Evolutionary conservation across 2,329 filamentous ascomycete genomes (phyloP).

Genomic region (Lecanicillium sp.): DNA sequence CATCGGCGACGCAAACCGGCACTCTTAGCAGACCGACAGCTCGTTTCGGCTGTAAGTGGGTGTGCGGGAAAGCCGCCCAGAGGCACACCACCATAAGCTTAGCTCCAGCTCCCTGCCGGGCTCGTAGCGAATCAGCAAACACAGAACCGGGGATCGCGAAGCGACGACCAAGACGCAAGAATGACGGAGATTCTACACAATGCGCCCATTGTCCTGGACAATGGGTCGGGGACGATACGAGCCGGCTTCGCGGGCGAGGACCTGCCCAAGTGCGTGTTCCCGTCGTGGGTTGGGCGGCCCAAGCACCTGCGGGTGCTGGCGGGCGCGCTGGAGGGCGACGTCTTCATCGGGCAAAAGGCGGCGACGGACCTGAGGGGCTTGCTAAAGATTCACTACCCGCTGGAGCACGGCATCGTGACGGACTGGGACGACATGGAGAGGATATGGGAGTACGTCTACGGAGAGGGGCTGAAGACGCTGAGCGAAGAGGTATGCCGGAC

Average conservation of each 20-base stretch:
- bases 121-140: too few species aligned
- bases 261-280: conserved; percentile 92
- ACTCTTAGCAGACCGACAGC: too few species aligned
- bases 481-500: conserved; percentile 74
- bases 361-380: conserved; percentile 86
- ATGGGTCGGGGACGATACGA: conserved; percentile 94
- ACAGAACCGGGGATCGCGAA: background rate
- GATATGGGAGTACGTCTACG: conserved; percentile 98
- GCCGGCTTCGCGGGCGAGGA: conserved; percentile 96
- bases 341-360: conserved; percentile 87
- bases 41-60: conserved; percentile 12
- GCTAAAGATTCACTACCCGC: conserved; percentile 89
- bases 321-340: conserved; percentile 92
- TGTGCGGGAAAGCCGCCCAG: background rate
- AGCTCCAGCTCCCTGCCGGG: conserved; percentile 6
- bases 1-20: too few species aligned
- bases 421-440: conserved; percentile 99
- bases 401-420: conserved; percentile 97
- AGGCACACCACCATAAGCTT: conserved; percentile 2
- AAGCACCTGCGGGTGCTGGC: conserved; percentile 93
- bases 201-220: conserved; percentile 97
- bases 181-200: conserved; percentile 76
- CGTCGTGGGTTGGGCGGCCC: conserved; percentile 91
- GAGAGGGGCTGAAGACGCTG: conserved; percentile 89
- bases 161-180: conserved; percentile 13